A percentile compares a stretch with the other conserved stretches of the same genome.
These are phyloP conservation scores for Cornus kousa DNA, from an alignment of 148 eudicot species.

Conservation along the genomic window DNA sequence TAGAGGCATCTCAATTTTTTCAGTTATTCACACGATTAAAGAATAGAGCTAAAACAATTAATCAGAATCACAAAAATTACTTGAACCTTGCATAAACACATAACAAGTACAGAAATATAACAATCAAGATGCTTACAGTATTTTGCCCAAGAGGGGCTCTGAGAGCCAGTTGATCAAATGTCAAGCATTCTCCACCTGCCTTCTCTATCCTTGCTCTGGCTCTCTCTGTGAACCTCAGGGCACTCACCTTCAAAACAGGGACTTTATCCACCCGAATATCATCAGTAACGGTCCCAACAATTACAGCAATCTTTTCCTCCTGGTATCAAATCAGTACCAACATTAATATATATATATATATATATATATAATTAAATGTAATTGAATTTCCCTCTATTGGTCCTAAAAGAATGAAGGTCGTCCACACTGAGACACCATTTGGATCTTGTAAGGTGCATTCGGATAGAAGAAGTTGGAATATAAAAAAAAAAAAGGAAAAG, in stretches of 20 bases:
- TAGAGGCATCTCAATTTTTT: constrained; percentile 1
- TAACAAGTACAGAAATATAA: too few relatives aligned
- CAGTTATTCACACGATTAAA: background rate
- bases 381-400: background rate
- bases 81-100: too few relatives aligned
- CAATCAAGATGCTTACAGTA: constrained; percentile 33
- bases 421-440: background rate
- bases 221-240: constrained; percentile 57
- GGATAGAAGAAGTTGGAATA: too few relatives aligned
- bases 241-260: constrained; percentile 47
- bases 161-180: constrained; percentile 63
- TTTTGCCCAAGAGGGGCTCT: constrained; percentile 66
- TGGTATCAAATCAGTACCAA: constrained; percentile 9
- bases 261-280: constrained; percentile 49
- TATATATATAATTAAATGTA: background rate
- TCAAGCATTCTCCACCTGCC: constrained; percentile 59
- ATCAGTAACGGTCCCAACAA: constrained; percentile 53
- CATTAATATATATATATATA: too few relatives aligned
- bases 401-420: background rate
- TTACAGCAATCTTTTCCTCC: constrained; percentile 46
- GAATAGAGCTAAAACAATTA: background rate
- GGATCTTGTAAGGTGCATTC: background rate
- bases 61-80: background rate
- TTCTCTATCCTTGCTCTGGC: constrained; percentile 62
- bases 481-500: too few relatives aligned